A percentile compares a stretch with the other conserved stretches of the same genome.
Evolutionary conservation across 352 stramenopile genomes (phyloP).

Genomic region (Aphanomyces invadans): DNA sequence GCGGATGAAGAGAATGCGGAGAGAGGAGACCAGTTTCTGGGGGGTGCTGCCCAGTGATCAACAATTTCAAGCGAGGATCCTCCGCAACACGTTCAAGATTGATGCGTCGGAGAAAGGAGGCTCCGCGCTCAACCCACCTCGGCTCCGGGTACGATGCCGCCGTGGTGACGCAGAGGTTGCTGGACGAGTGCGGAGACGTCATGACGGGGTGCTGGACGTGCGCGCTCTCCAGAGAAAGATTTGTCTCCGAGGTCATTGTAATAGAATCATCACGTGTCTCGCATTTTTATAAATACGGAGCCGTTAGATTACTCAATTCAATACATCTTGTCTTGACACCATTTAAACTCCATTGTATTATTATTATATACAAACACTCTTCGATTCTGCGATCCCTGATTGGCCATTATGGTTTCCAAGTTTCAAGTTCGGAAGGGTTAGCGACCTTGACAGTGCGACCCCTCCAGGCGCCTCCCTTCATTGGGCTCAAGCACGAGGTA

Average conservation of each 20-base stretch:
- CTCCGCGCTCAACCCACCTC: constrained; percentile 74
- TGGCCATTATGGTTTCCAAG: background rate
- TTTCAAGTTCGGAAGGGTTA: too few relatives aligned
- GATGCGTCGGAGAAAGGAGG: constrained; percentile 78
- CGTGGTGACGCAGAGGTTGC: background rate
- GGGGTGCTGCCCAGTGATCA: constrained; percentile 29
- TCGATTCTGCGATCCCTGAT: background rate
- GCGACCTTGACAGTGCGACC: background rate
- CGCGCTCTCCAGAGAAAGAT: constrained; percentile 6
- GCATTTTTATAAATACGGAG: too few relatives aligned
- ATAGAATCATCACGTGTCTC: too few relatives aligned
- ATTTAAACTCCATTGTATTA: too few relatives aligned
- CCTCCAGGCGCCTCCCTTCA: background rate
- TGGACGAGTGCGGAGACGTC: background rate
- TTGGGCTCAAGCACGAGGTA: too few relatives aligned
- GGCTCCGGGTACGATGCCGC: constrained; percentile 26
- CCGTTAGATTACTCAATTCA: too few relatives aligned
- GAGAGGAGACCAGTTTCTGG: constrained; percentile 7
- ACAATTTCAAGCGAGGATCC: constrained; percentile 60
- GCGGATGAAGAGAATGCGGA: background rate
- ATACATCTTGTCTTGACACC: too few relatives aligned
- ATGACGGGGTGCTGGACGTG: background rate
- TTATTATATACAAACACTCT: background rate
- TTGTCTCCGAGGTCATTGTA: too few relatives aligned
- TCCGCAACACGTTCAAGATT: constrained; percentile 82